These are phyloP conservation scores for Collariella sp. DNA, from an alignment of 495 filamentous ascomycete genomes.

Conservation along the genomic window DNA sequence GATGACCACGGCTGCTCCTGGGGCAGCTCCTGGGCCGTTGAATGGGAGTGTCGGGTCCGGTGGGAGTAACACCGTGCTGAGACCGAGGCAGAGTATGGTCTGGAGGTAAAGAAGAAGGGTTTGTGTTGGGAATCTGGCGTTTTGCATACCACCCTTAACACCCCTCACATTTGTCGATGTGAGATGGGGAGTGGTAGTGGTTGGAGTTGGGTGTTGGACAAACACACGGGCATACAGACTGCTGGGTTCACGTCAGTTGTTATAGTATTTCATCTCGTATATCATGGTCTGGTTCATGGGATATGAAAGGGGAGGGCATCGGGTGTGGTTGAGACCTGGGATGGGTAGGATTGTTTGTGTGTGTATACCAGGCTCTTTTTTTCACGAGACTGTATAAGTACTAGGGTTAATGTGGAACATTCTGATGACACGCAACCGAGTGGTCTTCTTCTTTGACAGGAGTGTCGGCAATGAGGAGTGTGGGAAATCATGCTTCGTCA, in stretches of 20 bases:
- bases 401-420: slow-evolving; percentile 5
- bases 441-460: too few relatives aligned
- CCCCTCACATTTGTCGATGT: neutral
- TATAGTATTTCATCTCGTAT: neutral
- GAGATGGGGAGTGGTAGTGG: neutral
- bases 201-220: neutral
- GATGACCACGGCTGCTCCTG: too few relatives aligned
- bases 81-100: slow-evolving; percentile 15
- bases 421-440: too few relatives aligned
- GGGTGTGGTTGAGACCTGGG: neutral
- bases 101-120: slow-evolving; percentile 16
- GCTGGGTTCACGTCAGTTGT: neutral
- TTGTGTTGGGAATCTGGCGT: neutral
- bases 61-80: neutral
- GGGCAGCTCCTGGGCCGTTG: too few relatives aligned
- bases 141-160: neutral
- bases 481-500: too few relatives aligned
- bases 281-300: slow-evolving; percentile 1
- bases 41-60: neutral
- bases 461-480: too few relatives aligned
- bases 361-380: neutral
- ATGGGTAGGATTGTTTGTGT: neutral
- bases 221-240: neutral
- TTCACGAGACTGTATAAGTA: neutral
- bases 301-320: neutral